phyloP scores from a whole-genome alignment of 148 eudicot genomes.

The Rhododendron molle region DNA sequence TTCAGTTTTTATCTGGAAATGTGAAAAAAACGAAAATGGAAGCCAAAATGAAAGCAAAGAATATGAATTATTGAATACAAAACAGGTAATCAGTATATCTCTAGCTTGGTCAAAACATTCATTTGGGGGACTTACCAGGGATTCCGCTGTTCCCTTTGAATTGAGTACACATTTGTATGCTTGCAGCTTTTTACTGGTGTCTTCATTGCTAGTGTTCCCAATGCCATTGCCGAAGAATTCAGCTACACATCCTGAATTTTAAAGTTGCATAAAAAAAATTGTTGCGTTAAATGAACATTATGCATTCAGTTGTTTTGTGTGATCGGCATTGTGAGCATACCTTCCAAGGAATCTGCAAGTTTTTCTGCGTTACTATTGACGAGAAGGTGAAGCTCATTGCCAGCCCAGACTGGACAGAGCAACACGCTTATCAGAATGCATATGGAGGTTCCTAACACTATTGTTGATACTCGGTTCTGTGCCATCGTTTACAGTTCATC shows the following conservation, averaged over 20 bases:
- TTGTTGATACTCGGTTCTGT: slow-evolving; percentile 50
- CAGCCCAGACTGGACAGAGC: slow-evolving; percentile 77
- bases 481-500: slow-evolving; percentile 65
- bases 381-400: slow-evolving; percentile 63
- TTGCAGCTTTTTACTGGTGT: slow-evolving; percentile 29
- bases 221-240: slow-evolving; percentile 47
- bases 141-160: slow-evolving; percentile 69
- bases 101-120: background rate
- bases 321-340: slow-evolving; percentile 21
- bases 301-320: background rate
- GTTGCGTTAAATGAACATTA: background rate
- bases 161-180: slow-evolving; percentile 75
- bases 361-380: slow-evolving; percentile 54
- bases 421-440: slow-evolving; percentile 64
- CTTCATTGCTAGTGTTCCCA: slow-evolving; percentile 22
- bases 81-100: background rate
- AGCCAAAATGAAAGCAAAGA: background rate
- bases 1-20: background rate
- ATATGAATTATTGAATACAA: background rate
- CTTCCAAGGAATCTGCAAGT: slow-evolving; percentile 65
- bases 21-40: background rate
- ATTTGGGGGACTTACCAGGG: slow-evolving; percentile 43
- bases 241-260: slow-evolving; percentile 45
- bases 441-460: slow-evolving; percentile 69
- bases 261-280: background rate